Conservation (phyloP, 1,284 basidiomycete genomes). For the Puccinia coronata region DNA sequence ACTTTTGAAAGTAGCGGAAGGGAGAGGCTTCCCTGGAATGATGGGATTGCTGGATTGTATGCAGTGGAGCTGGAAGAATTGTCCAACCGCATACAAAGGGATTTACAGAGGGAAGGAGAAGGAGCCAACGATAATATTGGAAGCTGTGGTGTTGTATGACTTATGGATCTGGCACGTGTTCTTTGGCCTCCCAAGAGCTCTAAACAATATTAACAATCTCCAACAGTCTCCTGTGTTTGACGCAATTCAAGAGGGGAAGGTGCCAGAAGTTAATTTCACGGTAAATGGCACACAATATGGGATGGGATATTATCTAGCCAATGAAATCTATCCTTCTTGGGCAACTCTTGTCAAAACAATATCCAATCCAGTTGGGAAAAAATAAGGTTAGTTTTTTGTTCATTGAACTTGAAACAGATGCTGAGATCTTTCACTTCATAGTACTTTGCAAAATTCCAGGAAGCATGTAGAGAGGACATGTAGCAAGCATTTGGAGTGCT, state of each 20-base stretch:
- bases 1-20: not conserved
- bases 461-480: not conserved
- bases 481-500: slow-evolving; percentile 31
- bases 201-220: not conserved
- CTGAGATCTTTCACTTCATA: not conserved
- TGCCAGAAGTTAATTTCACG: not conserved
- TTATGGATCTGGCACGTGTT: not conserved
- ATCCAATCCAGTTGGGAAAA: not conserved
- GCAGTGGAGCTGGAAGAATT: not conserved
- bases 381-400: no score
- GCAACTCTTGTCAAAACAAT: not conserved
- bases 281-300: not conserved
- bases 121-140: not conserved
- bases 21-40: not conserved
- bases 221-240: not conserved
- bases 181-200: not conserved
- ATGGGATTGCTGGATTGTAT: not conserved
- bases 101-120: not conserved
- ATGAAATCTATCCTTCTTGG: no score
- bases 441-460: not conserved
- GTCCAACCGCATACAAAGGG: not conserved
- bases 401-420: not conserved
- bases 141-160: not conserved
- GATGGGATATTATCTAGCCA: not conserved
- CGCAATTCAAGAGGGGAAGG: not conserved